These are phyloP conservation scores for Amylostereum areolatum DNA, from an alignment of 1,284 basidiomycete genomes.

Conservation along the genomic window DNA sequence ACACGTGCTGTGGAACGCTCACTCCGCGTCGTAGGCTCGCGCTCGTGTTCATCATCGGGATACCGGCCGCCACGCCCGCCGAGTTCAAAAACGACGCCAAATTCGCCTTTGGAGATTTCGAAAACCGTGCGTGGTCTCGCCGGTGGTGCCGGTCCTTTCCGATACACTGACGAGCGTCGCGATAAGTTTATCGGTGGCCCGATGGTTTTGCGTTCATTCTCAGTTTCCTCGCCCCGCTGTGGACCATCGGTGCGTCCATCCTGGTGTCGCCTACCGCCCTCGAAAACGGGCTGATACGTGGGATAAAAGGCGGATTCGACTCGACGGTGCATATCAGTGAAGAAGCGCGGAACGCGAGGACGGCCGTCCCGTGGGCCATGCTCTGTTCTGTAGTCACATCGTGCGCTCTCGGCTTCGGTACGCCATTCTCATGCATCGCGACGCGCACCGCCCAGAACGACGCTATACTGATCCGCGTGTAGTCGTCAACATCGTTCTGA, in stretches of 20 bases:
- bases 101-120: slow-evolving; percentile 32
- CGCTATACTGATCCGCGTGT: background rate
- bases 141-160: background rate
- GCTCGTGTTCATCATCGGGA: slow-evolving; percentile 37
- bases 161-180: background rate
- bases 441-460: background rate
- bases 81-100: slow-evolving; percentile 36
- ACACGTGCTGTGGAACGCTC: background rate
- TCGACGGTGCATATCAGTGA: slow-evolving; percentile 34
- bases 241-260: slow-evolving; percentile 28
- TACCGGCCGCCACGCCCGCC: slow-evolving; percentile 39
- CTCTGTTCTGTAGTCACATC: slow-evolving; percentile 24
- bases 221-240: slow-evolving; percentile 42
- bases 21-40: slow-evolving; percentile 24
- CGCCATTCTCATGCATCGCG: background rate
- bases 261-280: background rate
- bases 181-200: slow-evolving; percentile 43
- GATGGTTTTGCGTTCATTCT: slow-evolving; percentile 40
- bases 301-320: slow-evolving; percentile 33
- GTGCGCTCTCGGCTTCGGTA: background rate
- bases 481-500: slow-evolving; percentile 55
- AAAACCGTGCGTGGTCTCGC: slow-evolving; percentile 22
- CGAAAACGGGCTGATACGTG: background rate
- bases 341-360: slow-evolving; percentile 38
- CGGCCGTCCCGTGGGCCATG: slow-evolving; percentile 39